Evolutionary conservation across 345 rosid genomes (phyloP), one percentile per base, ranked within the genome.

Genomic region (Acer saccharum): DNA sequence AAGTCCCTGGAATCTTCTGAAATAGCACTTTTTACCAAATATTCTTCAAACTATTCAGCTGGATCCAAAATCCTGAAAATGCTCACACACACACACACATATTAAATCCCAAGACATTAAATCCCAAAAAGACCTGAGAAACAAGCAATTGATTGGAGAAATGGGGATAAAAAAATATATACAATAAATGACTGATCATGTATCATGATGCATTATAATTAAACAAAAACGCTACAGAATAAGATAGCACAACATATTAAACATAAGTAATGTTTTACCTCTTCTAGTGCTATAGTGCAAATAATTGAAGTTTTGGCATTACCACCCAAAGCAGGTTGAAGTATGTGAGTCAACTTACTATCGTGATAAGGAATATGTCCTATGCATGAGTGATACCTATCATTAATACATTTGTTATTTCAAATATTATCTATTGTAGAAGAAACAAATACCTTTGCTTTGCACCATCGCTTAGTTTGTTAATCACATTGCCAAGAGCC

Each of bases 281-380:
- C 97, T 89, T 96, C 97, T 78, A 98, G 99, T 74, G 98, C 98
- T 70, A 93, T 66, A 23, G 98, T 95, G 82, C 99, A 96, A 79
- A 96, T 96, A 77, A 96, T 93, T 74, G 98, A 93, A 66, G 99
- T 93, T 85, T 92, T 96, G 6, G 98, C 97, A 80, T 96, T 96
- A 62, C 99, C 99, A 39, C 99, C 98, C 21, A 96, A 92, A 43
- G 97, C 97, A 84, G 97, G 94, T 84, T 96, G 97, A 82, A 96
- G 98, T 81, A 96, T 96, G 55, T 97, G 95, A 73, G 99, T 96
- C 79, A 96, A 84, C 86, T 96, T 96, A 80, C 99, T 93, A 85
- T 96, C 98, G 77, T 98, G 94, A 86, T 90, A 96, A 4, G 99
- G 99, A 85, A 96, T 91, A 82, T 96, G 98, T 14, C 90, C 97